Base-by-base conservation (phyloP, 2,329 filamentous ascomycete genomes). In the Talaromyces sp. region DNA sequence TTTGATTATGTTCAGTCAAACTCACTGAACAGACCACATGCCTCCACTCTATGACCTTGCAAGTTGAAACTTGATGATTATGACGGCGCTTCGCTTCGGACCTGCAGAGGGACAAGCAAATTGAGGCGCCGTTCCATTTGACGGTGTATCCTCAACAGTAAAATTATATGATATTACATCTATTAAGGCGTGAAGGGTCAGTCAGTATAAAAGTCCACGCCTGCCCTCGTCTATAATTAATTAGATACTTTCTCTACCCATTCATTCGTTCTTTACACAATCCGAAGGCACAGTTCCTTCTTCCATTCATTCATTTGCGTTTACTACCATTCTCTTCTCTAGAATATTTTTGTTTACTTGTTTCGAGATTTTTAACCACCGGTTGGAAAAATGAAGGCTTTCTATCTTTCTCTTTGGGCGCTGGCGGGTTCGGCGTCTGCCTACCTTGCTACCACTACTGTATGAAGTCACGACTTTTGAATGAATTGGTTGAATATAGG, bases 381-480 rank as follows among this genome's bases (percentile, higher is more conserved):
- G 49, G 58, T 52, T 58, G 50, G 61, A 37, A 47, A 65, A 35
- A 66, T 66, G 64, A 66, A 62, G 52, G 33, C 54, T n/a, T 19
- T 50, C 59, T 58, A 52, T 62, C 35, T 66, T 59, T 49, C 64
- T 49, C 60, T 66, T 17, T 61, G 41, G 35, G 59, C 60, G 52
- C 52, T 66, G 52, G 57, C 57, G 22, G 56, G 63, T 35, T 65
- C 57, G 57, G 64, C 60, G 56, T 62, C 64, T 45, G 64, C 59
- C 27, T 60, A 35, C 54, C 64, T 66, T 17, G 64, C 64, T 27
- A 66, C 64, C 19, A 66, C 64, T 31, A 66, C 64, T 35, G 64
- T 66, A 43, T 11, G 64, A 39, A 17, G 9, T 2, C 15, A 15
- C 4, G n/a, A 25, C 11, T 15, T 0, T 15, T 56, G 11, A 1